These are phyloP conservation scores for Pythium vanterpoolii DNA, from an alignment of 352 stramenopile species.

Conservation along the genomic window DNA sequence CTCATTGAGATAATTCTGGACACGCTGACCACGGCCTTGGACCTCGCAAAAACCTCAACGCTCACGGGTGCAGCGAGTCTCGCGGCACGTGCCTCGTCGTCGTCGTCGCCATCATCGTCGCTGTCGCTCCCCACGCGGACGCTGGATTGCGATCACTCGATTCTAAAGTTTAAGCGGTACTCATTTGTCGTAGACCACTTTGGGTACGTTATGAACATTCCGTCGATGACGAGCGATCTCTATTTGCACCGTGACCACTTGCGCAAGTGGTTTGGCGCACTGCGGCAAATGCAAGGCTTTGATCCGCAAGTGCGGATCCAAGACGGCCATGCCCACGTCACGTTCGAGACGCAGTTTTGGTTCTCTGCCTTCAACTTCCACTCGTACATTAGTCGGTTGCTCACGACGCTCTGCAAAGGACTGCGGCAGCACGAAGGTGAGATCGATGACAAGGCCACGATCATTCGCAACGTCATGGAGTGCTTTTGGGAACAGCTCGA, in stretches of 20 bases:
- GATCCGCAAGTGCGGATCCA: slow-evolving; percentile 75
- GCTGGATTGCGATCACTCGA: slow-evolving; percentile 88
- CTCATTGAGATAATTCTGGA: slow-evolving; percentile 75
- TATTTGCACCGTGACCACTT: slow-evolving; percentile 53
- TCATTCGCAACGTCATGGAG: slow-evolving; percentile 71
- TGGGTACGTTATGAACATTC: slow-evolving; percentile 94
- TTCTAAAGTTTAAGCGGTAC: slow-evolving; percentile 93
- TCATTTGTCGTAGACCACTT: slow-evolving; percentile 92
- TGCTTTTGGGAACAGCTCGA: slow-evolving; percentile 77
- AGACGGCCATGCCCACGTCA: slow-evolving; percentile 87
- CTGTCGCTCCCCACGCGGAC: slow-evolving; percentile 30
- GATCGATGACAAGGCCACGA: slow-evolving; percentile 38
- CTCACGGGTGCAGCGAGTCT: slow-evolving; percentile 27
- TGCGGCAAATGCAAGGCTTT: slow-evolving; percentile 76
- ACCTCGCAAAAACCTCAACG: slow-evolving; percentile 55
- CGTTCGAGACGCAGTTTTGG: slow-evolving; percentile 94
- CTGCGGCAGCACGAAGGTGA: slow-evolving; percentile 52
- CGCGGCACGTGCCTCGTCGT: slow-evolving; percentile 18
- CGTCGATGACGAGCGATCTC: slow-evolving; percentile 59
- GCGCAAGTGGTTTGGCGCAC: slow-evolving; percentile 64
- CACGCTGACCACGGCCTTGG: slow-evolving; percentile 71
- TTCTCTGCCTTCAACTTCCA: slow-evolving; percentile 92
- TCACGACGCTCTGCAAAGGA: slow-evolving; percentile 58
- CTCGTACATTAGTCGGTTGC: slow-evolving; percentile 59
- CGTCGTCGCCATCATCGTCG: slow-evolving; percentile 20